Base-by-base conservation (phyloP, 2,329 filamentous ascomycete genomes). In the Trichoderma sp. region DNA sequence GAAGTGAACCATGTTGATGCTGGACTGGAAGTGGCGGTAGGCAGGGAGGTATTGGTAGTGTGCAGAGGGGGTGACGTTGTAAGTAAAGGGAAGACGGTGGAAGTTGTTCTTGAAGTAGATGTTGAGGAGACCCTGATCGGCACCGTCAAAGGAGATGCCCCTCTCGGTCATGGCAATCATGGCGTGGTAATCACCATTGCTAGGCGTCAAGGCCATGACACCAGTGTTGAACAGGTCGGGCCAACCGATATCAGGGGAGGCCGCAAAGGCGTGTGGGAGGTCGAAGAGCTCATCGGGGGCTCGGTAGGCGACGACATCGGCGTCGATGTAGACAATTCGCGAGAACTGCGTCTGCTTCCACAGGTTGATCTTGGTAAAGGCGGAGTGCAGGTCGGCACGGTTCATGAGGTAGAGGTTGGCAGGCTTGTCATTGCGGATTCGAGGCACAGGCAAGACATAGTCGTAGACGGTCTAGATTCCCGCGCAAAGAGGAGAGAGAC, bases 151-250 rank as follows among this genome's bases (percentile, higher is more conserved):
- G 71, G 94, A 97, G 76, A 94, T 92, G 29, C 94, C 94, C 66
- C 89, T 85, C 73, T 93, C 87, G 29, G 95, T 93, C 84, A 97
- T 89, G 70, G 92, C 92, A 71, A 89, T 84, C 76, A 99, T 84
- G 50, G 92, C 91, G 80, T 93, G 90, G 80, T 94, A 98, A 72
- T 97, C 94, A 67, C 90, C 91, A 86, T 94, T 84, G 79, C 94
- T 91, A 37, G 95, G 95, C 17, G 86, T 90, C 69, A 99, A 80
- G 39, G 93, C 93, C 93, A 99, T 96, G 73, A 99, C 89, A 75
- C 95, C 95, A n/a, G 92, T 93, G 80, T 99, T 99, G 88, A 98
- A 98, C 70, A 94, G 87, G 80, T 99, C 95, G 37, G 95, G 95
- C 95, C 95, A 99, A 73, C 95, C 95, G 74, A 98, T 93, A 79